Evolutionary conservation across 352 stramenopile species (phyloP).

Genomic region (Albugo candida): DNA sequence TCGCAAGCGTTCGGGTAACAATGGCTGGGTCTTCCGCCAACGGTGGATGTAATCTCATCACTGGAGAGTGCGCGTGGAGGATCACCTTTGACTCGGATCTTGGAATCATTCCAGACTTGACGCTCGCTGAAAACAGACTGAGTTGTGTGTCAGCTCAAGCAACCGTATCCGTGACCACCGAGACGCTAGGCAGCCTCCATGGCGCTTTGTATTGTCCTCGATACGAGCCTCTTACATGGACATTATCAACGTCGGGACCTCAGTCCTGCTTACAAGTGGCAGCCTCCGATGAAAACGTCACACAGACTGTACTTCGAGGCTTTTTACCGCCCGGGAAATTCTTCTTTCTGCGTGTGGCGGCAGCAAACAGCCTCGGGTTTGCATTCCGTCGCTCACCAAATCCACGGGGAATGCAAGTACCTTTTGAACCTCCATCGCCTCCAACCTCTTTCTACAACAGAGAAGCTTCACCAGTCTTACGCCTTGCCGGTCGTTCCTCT

Average conservation of each 20-base stretch:
- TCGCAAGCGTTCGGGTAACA: conserved; percentile 78
- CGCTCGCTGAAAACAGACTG: conserved; percentile 22
- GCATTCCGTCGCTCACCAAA: conserved; percentile 32
- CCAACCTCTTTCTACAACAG: conserved; percentile 48
- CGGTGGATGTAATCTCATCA: conserved; percentile 2
- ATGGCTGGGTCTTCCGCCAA: conserved; percentile 15
- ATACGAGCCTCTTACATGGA: conserved; percentile 1
- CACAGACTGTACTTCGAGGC: background rate
- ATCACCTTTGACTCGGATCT: conserved; percentile 65
- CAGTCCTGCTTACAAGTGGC: no score
- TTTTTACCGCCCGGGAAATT: conserved; percentile 25
- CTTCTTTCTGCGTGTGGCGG: conserved; percentile 54
- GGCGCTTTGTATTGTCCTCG: conserved; percentile 28
- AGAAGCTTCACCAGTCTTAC: conserved; percentile 30
- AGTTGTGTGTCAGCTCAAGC: background rate
- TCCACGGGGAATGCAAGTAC: conserved; percentile 32
- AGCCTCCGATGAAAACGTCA: background rate
- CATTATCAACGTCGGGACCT: background rate
- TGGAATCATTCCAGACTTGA: conserved; percentile 25
- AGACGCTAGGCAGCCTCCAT: conserved; percentile 16
- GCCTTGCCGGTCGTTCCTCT: conserved; percentile 39
- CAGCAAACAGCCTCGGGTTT: conserved; percentile 43
- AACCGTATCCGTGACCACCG: conserved; percentile 3
- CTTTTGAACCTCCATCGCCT: conserved; percentile 28
- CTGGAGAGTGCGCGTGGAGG: conserved; percentile 42